phyloP scores from a whole-genome alignment of 116 monocot species.

The Papilionanthe hybrid region DNA sequence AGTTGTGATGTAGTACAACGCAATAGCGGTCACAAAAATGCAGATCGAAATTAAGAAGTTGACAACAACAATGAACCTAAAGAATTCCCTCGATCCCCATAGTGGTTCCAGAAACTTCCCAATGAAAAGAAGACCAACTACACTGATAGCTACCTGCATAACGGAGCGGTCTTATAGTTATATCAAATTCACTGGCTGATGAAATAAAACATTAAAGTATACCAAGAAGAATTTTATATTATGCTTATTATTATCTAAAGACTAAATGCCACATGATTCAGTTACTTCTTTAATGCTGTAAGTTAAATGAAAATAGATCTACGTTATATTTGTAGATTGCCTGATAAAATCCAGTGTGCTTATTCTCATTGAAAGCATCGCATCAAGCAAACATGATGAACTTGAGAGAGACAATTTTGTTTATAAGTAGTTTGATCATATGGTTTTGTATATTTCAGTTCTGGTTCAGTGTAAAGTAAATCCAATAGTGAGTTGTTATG shows the following conservation, averaged over 20 bases:
- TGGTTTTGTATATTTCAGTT: too few relatives aligned
- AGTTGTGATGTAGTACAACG: constrained; percentile 68
- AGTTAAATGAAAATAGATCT: not conserved
- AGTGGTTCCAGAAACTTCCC: constrained; percentile 79
- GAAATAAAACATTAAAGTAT: not conserved
- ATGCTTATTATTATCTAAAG: not conserved
- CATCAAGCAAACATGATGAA: too few relatives aligned
- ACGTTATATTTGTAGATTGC: not conserved
- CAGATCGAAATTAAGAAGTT: constrained; percentile 70
- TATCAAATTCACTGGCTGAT: constrained; percentile 4
- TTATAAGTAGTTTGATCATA: too few relatives aligned
- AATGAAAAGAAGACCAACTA: constrained; percentile 71
- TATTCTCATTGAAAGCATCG: not conserved
- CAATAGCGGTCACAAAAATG: constrained; percentile 69
- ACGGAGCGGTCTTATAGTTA: not conserved
- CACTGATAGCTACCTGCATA: constrained; percentile 62
- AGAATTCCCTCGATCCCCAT: constrained; percentile 85
- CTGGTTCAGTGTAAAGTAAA: too few relatives aligned
- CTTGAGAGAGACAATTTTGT: too few relatives aligned
- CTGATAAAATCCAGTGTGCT: not conserved
- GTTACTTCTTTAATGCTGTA: not conserved
- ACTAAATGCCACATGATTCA: not conserved
- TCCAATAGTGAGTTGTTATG: too few relatives aligned
- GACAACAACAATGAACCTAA: constrained; percentile 79
- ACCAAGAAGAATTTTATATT: not conserved